Percentiles rank a stretch among this genome's conserved stretches.
Conservation (phyloP, 805 yeast species). For the Ogataea kodamae region DNA sequence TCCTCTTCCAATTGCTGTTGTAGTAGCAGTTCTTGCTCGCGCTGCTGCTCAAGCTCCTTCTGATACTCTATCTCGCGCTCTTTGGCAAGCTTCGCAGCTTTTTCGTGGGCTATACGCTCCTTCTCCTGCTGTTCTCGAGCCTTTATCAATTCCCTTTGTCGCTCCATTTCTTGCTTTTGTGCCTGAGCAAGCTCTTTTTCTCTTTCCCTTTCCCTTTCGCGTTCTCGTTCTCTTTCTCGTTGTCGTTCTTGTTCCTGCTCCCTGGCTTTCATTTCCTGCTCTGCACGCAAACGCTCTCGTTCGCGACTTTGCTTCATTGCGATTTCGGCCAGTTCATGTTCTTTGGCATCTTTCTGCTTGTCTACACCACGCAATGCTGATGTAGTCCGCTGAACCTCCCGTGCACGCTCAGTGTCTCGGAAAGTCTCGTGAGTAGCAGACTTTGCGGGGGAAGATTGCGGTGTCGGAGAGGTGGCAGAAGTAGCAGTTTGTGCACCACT, state of each 20-base stretch:
- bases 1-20: constrained; percentile 1
- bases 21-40: constrained; percentile 1
- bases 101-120: too few species aligned
- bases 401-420: constrained; percentile 1
- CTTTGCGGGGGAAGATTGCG: constrained; percentile 6
- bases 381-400: constrained; percentile 5
- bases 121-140: too few species aligned
- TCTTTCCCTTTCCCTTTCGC: not conserved
- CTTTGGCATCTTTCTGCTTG: constrained; percentile 2
- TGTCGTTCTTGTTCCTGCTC: not conserved
- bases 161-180: constrained; percentile 1
- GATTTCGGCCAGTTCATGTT: not conserved
- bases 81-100: not conserved
- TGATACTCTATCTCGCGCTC: too few species aligned
- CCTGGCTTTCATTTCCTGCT: constrained; percentile 2
- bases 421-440: not conserved
- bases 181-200: constrained; percentile 1
- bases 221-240: constrained; percentile 3
- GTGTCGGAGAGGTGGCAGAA: constrained; percentile 11
- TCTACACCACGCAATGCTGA: constrained; percentile 6
- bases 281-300: not conserved
- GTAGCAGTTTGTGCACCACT: constrained; percentile 14
- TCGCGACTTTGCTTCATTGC: not conserved
- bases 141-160: too few species aligned
- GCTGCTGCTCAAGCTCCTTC: constrained; percentile 1